These are phyloP conservation scores for Anisodus tanguticus DNA, from an alignment of 257 asterid genomes.

Conservation along the genomic window DNA sequence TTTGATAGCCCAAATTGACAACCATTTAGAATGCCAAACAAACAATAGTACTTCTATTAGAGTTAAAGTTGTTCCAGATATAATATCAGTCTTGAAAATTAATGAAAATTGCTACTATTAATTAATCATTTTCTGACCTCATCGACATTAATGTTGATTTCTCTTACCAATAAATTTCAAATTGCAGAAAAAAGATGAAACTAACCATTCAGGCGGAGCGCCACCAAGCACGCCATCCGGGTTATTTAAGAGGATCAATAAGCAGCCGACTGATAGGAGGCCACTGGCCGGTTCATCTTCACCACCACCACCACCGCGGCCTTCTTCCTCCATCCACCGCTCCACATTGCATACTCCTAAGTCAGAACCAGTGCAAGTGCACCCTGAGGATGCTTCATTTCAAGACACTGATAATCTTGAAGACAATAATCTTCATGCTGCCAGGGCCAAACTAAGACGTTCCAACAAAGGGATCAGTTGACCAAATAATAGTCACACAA, in stretches of 20 bases:
- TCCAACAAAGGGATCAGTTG: constrained; percentile 1
- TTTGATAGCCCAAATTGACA: background rate
- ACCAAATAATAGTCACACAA: background rate
- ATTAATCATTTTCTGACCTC: too few species aligned
- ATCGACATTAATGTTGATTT: background rate
- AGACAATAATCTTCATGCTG: background rate
- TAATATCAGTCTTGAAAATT: too few species aligned
- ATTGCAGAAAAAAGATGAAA: background rate
- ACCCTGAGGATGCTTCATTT: background rate
- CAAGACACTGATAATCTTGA: background rate
- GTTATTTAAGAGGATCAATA: background rate
- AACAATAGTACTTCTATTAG: background rate
- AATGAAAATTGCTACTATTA: too few species aligned
- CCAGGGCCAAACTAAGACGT: constrained; percentile 9
- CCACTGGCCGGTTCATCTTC: background rate
- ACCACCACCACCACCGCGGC: background rate
- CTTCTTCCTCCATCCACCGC: background rate
- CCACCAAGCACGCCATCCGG: background rate
- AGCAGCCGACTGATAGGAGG: background rate
- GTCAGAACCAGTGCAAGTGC: background rate
- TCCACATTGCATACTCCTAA: background rate
- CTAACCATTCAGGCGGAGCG: background rate
- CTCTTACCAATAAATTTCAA: background rate
- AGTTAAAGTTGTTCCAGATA: background rate
- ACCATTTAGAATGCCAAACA: background rate